These are phyloP conservation scores for Poteriospumella lacustris DNA, from an alignment of 108 stramenopile species.

Conservation along the genomic window DNA sequence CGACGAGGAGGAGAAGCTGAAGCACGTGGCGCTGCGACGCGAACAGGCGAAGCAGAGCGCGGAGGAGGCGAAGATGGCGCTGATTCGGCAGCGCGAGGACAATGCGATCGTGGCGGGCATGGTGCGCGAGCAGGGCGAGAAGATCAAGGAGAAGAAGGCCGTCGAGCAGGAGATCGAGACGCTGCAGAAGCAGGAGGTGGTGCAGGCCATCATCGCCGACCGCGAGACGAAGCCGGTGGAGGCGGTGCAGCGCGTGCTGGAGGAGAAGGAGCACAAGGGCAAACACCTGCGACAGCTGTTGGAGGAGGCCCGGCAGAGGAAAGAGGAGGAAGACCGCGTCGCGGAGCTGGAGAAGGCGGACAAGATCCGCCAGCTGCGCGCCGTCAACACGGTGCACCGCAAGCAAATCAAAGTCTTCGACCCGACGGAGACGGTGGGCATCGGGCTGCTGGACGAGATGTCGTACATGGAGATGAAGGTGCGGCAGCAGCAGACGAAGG, in stretches of 20 bases:
- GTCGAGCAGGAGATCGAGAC: conserved; percentile 40
- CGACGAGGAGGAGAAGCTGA: conserved; percentile 34
- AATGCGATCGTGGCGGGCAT: conserved; percentile 32
- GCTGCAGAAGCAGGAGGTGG: conserved; percentile 22
- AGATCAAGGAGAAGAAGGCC: conserved; percentile 41
- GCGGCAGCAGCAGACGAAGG: conserved; percentile 38
- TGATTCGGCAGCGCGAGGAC: conserved; percentile 17
- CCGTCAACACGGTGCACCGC: conserved; percentile 48
- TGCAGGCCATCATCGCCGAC: conserved; percentile 39
- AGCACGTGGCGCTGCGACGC: conserved; percentile 30
- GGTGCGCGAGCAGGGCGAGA: conserved; percentile 35
- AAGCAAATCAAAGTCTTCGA: conserved; percentile 54
- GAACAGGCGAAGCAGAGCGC: conserved; percentile 29
- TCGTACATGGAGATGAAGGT: conserved; percentile 53
- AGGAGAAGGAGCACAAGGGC: conserved; percentile 25
- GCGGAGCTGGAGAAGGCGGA: conserved; percentile 27
- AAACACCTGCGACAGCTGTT: conserved; percentile 35
- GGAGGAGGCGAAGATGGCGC: conserved; percentile 33
- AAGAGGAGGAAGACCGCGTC: conserved; percentile 32
- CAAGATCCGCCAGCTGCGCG: conserved; percentile 36
- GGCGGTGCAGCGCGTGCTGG: conserved; percentile 35
- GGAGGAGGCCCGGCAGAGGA: conserved; percentile 20
- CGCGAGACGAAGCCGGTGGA: conserved; percentile 50
- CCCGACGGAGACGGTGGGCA: conserved; percentile 53
- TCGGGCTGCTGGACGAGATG: conserved; percentile 60